These are phyloP conservation scores for Penicillium sp. DNA, from an alignment of 2,329 filamentous ascomycete species.

Conservation along the genomic window DNA sequence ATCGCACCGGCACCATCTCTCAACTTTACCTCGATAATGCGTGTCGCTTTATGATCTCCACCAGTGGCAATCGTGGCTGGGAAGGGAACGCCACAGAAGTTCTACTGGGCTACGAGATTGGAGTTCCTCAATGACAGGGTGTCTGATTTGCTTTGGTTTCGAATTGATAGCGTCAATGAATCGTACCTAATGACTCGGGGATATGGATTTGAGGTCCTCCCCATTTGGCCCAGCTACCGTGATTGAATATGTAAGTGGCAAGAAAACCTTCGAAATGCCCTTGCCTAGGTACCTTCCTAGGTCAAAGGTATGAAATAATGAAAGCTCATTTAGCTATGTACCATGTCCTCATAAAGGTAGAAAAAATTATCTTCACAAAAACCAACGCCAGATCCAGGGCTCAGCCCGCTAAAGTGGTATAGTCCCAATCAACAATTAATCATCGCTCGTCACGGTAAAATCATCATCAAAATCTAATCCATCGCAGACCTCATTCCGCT, in stretches of 20 bases:
- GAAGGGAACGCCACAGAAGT: conserved; percentile 89
- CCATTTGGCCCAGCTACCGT: not conserved
- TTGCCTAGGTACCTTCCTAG: no score
- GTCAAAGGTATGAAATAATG: no score
- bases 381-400: not conserved
- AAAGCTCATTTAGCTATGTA: no score
- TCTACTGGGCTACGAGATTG: conserved; percentile 90
- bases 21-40: conserved; percentile 84
- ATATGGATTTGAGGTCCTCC: not conserved
- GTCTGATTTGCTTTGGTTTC: not conserved
- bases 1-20: conserved; percentile 82
- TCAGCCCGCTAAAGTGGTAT: not conserved
- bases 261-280: not conserved
- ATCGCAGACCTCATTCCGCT: conserved; percentile 37
- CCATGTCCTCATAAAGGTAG: not conserved
- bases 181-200: not conserved
- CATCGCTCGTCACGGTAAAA: conserved; percentile 21
- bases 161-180: not conserved
- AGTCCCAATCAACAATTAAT: not conserved
- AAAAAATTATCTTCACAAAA: not conserved
- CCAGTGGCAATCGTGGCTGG: conserved; percentile 91
- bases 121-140: conserved; percentile 36
- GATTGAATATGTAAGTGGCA: not conserved
- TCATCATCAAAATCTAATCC: conserved; percentile 37
- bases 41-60: conserved; percentile 86